Base-by-base conservation (phyloP, 1,284 basidiomycete genomes). In the Moesziomyces globuligerus region DNA sequence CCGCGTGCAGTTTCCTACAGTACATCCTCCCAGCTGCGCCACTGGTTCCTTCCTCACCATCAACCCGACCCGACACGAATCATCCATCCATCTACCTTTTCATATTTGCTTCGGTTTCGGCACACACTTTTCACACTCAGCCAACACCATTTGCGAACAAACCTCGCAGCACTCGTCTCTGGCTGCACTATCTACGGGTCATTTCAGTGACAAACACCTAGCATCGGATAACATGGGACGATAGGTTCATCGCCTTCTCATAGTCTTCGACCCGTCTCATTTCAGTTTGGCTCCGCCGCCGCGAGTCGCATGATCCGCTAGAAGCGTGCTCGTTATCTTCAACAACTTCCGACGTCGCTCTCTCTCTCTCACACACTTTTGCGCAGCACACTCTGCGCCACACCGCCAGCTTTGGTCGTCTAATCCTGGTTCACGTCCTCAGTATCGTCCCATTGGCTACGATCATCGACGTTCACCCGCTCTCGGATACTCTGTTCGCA, bases 401-500 rank as follows among this genome's bases (percentile, higher is more conserved):
- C 21, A 26, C 9, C 11, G 23, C 25, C 44, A 29, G 40, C 36
- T 34, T 34, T 46, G 48, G 41, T 54, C 20, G 40, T 39, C 37
- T 47, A 47, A 51, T 11, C n/a, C 9, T 18, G 23, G 20, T 45
- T 28, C 38, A 40, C 50, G 54, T 60, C 59, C 24, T 43, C n/a
- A 55, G 58, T 51, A 46, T 61, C 58, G 65, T 69, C 65, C 58
- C 58, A 46, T 62, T 44, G 66, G 59, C 59, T 59, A 69, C 66
- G 58, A 54, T 52, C 58, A 54, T 69, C 55, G 46, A 57, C 58
- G 42, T 54, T 13, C 21, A 20, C 39, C 39, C 43, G 45, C 54
- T 41, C 45, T 57, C 50, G 46, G 26, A 41, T n/a, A 28, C 20
- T 49, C 7, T 17, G 54, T 42, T 51, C 66, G 49, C 65, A 68